A percentile compares a stretch with the other conserved stretches of the same genome.
phyloP scores from a whole-genome alignment of 1,284 basidiomycete genomes.

The Neonothopanus nambi region DNA sequence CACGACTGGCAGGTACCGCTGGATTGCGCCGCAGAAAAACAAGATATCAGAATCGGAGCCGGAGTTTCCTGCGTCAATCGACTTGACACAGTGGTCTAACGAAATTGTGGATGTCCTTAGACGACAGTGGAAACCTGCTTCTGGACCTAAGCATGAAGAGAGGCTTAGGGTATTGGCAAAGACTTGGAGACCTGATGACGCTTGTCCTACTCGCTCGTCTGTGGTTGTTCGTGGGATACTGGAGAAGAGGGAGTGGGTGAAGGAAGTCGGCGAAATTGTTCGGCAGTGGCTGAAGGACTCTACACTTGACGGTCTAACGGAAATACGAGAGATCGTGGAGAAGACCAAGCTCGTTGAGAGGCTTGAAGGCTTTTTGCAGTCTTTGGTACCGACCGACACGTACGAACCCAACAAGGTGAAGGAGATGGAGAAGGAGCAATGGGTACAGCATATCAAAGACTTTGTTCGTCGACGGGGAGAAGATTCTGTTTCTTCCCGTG shows the following conservation, averaged over 20 bases:
- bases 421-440: slow-evolving; percentile 5
- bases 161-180: not conserved
- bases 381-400: not conserved
- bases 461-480: slow-evolving; percentile 1
- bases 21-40: slow-evolving; percentile 23
- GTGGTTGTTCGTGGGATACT: slow-evolving; percentile 8
- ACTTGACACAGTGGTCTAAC: not conserved
- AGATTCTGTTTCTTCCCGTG: not conserved
- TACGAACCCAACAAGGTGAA: not conserved
- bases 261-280: not conserved
- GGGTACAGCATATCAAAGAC: slow-evolving; percentile 4
- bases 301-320: slow-evolving; percentile 2
- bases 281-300: not conserved
- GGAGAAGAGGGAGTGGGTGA: slow-evolving; percentile 9
- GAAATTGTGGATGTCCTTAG: slow-evolving; percentile 1
- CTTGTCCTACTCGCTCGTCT: not conserved
- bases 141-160: slow-evolving; percentile 2
- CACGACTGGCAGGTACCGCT: slow-evolving; percentile 24
- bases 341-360: slow-evolving; percentile 4
- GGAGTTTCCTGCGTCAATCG: not conserved
- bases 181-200: not conserved
- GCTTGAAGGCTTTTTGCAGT: not conserved
- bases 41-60: slow-evolving; percentile 10
- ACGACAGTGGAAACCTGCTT: slow-evolving; percentile 2
- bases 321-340: slow-evolving; percentile 2